phyloP scores from a whole-genome alignment of 768 basidiomycete genomes.

The Hemileccinum impolitum region DNA sequence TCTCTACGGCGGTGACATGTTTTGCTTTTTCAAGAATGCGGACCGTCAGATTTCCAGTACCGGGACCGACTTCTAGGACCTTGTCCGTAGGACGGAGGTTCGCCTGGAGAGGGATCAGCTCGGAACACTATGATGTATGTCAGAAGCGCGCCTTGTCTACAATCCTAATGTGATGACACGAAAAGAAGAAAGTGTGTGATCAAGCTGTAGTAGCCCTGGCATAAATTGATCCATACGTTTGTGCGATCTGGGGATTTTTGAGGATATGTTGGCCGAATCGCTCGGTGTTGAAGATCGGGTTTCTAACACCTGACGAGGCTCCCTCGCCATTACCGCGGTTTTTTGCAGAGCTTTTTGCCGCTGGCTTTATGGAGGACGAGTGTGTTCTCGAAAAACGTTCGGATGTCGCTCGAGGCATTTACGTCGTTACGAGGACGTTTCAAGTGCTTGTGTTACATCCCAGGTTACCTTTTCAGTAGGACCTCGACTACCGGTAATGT shows the following conservation, averaged over 20 bases:
- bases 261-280: constrained; percentile 97
- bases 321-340: constrained; percentile 41
- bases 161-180: constrained; percentile 49
- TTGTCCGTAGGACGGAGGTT: constrained; percentile 91
- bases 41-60: constrained; percentile 95
- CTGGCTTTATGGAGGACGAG: constrained; percentile 52
- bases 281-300: constrained; percentile 92
- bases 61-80: constrained; percentile 96
- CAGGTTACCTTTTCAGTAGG: constrained; percentile 18
- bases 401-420: constrained; percentile 74
- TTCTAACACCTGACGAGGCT: constrained; percentile 49
- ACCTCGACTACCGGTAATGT: constrained; percentile 43
- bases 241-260: constrained; percentile 88
- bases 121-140: background rate
- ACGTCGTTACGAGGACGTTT: too few relatives aligned
- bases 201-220: constrained; percentile 14
- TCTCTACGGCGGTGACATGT: constrained; percentile 91
- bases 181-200: constrained; percentile 9
- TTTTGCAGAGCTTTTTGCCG: constrained; percentile 26
- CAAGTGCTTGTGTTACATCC: too few relatives aligned
- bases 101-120: constrained; percentile 48
- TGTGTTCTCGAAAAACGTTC: constrained; percentile 71
- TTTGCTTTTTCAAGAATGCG: constrained; percentile 91
- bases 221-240: constrained; percentile 57
- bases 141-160: constrained; percentile 51